These are phyloP conservation scores for Amaranthus tricolor DNA, from an alignment of 179 eudicot genomes.

Conservation along the genomic window DNA sequence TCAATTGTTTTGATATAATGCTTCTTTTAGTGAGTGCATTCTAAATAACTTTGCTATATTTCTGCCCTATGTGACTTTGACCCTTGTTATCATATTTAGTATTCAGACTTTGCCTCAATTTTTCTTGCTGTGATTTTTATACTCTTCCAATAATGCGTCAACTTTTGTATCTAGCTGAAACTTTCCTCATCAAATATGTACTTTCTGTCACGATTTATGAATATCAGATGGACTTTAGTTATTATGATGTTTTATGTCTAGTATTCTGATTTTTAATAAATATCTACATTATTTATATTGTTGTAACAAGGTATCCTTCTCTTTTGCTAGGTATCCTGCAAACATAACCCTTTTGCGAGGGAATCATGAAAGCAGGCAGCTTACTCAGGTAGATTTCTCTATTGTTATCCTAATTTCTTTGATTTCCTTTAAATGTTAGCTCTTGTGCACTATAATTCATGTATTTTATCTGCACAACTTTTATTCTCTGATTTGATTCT, in stretches of 20 bases:
- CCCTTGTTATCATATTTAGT: no score
- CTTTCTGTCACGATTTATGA: background rate
- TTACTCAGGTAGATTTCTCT: conserved; percentile 65
- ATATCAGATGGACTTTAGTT: background rate
- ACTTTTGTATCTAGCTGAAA: background rate
- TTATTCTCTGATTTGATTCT: background rate
- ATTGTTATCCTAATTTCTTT: background rate
- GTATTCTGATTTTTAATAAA: conserved; percentile 14
- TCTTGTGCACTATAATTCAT: background rate
- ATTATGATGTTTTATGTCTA: background rate
- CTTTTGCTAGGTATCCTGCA: conserved; percentile 76
- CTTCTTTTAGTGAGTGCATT: background rate
- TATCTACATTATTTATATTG: conserved; percentile 31
- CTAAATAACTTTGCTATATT: background rate
- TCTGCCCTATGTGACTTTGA: background rate
- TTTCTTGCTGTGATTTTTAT: background rate
- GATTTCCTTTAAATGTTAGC: background rate
- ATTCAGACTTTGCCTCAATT: no score
- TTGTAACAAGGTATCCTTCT: conserved; percentile 13
- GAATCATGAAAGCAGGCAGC: conserved; percentile 97
- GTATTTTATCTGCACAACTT: background rate
- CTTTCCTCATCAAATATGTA: background rate
- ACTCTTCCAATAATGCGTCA: background rate
- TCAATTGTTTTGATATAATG: background rate
- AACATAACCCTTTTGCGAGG: conserved; percentile 96